These are phyloP conservation scores for Mortierella sp. DNA, from an alignment of 371 early-diverging fungal species.

Conservation along the genomic window DNA sequence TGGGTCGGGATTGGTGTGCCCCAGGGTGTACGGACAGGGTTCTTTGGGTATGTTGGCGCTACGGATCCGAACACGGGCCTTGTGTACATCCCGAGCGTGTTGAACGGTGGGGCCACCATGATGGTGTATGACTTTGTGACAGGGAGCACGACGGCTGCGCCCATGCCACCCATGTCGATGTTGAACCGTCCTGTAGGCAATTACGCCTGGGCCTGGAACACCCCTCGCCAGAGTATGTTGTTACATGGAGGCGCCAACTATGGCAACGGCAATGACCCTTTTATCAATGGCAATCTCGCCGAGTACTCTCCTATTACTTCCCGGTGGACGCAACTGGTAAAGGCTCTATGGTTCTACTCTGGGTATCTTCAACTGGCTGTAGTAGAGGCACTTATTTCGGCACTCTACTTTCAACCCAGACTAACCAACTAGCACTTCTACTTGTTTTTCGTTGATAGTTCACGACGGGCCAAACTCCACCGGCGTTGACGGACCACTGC, in stretches of 20 bases:
- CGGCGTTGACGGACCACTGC: not conserved
- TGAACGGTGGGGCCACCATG: not conserved
- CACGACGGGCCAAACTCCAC: not conserved
- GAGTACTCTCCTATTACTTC: not conserved
- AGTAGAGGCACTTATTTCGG: too few species aligned
- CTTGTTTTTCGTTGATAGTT: not conserved
- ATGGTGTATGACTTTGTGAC: not conserved
- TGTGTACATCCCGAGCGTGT: not conserved
- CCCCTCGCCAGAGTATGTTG: not conserved
- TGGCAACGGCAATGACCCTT: not conserved
- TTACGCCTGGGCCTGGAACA: not conserved
- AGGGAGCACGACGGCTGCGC: not conserved
- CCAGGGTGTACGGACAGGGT: not conserved
- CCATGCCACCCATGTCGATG: not conserved
- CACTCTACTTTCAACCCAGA: not conserved
- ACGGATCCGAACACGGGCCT: not conserved
- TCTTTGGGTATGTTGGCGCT: not conserved
- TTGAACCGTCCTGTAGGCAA: not conserved
- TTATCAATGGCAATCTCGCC: not conserved
- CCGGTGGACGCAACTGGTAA: not conserved
- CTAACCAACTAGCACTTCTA: not conserved
- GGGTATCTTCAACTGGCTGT: too few species aligned
- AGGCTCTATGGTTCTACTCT: not conserved
- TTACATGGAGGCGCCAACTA: not conserved
- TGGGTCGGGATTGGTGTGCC: not conserved